Base-by-base conservation (phyloP, 495 filamentous ascomycete species). In the Penicillium malachiteum region DNA sequence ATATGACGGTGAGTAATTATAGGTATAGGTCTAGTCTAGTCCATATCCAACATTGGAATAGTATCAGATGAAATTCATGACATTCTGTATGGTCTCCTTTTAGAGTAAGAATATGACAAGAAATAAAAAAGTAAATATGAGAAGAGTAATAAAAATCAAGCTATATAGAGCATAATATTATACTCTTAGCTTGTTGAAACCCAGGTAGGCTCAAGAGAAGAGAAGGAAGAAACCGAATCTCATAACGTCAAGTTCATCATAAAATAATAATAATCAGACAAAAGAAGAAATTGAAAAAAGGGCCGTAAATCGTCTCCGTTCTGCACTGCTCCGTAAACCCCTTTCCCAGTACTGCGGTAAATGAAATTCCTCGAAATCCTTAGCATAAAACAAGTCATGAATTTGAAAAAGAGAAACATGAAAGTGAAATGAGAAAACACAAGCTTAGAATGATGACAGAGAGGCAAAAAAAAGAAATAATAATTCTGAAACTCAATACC, bases 291-390 rank as follows among this genome's bases (percentile, higher is more conserved):
- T 46, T 32, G 46, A 46, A n/a, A 26, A 52, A 53, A 46, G 34
- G 34, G 41, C 52, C 53, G 43, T 58, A 13, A 55, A 47, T 47
- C 56, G 41, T 58, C 37, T 46, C 59, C 55, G 50, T 61, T 50
- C 58, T 60, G 65, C 65, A 65, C 65, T 62, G 54, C 26, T 65
- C 55, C 64, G 41, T 63, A 60, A 65, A 48, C 65, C 64, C 56
- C 54, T 56, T 62, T 45, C 54, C 58, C 52, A 52, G 35, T 34
- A 31, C 42, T 30, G 42, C 43, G 54, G 37, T 37, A 44, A n/a
- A 37, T 38, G 49, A 39, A 13, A 55, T 45, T 13, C 21, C 52
- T 50, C 16, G 38, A 58, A 50, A 12, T 16, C n/a, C 5, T n/a
- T 26, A 26, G 21, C 21, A 26, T 26, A 26, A 26, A 26, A 26